Base-by-base conservation (phyloP, 2,329 filamentous ascomycete species). In the Aspergillus amoenus region DNA sequence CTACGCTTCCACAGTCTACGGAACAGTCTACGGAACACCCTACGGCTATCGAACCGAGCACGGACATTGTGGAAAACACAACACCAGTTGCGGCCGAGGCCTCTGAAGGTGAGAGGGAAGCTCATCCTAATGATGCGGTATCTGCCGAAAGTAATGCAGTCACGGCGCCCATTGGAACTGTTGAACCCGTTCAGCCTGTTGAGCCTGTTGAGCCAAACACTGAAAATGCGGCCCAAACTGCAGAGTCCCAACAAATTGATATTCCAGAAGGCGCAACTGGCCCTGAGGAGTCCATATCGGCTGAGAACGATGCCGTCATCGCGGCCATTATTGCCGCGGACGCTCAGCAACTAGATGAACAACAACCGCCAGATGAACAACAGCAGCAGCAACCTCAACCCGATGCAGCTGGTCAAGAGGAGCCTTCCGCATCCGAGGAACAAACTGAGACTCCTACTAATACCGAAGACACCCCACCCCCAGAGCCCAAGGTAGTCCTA, bases 281-380 rank as follows among this genome's bases (percentile, higher is more conserved):
- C 0, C 6, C 6, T 22, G 32, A 24, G 15, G 55, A 53, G 24
- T 18, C 21, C 7, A 30, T 39, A 5, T 47, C 44, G 2, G 21
- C 11, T 18, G 66, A 64, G n/a, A 63, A 63, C 42, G 68, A 71
- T 54, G 62, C 65, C 5, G 63, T 63, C 17, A 68, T 73, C 44
- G 66, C 70, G 32, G 59, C 66, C 1, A 64, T 69, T 17, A 69
- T 74, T 30, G 66, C 66, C 12, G 62, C 62, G n/a, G 72, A 72
- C 56, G 46, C 66, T 13, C 64, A 68, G 44, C 56, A 64, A 15
- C 55, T 67, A 27, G 67, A 70, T 24, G 46, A 57, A 24, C 62
- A 59, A 30, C 27, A 24, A 24, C 18, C 18, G n/a, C 54, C 67
- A 30, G 67, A 70, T 24, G 46, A 57, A 24, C 62, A 59, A 4